phyloP scores from a whole-genome alignment of 2,329 filamentous ascomycete species.

The Penicillium sclerotiorum region DNA sequence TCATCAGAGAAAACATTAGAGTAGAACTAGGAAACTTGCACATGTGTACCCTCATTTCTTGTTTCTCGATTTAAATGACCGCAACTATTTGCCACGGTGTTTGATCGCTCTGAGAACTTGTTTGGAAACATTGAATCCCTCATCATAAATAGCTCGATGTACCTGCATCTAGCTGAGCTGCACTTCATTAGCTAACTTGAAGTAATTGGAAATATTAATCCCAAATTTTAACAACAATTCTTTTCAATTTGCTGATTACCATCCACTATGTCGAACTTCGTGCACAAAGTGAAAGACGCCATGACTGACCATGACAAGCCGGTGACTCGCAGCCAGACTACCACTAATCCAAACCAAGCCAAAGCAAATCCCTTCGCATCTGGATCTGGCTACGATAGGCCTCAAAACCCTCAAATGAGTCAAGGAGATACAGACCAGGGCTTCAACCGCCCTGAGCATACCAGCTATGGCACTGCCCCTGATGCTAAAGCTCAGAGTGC shows the following conservation, averaged over 20 bases:
- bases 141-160: not conserved
- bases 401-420: constrained; percentile 2
- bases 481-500: not conserved
- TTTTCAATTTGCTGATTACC: not conserved
- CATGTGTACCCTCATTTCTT: not conserved
- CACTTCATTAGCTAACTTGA: not conserved
- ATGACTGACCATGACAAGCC: constrained; percentile 8
- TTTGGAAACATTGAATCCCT: not conserved
- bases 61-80: not conserved
- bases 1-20: not conserved
- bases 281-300: constrained; percentile 22
- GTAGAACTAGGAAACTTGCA: not conserved
- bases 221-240: not conserved
- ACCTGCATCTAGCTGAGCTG: not conserved
- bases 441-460: constrained; percentile 1
- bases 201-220: not conserved
- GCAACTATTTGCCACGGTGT: not conserved
- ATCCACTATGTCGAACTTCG: constrained; percentile 16
- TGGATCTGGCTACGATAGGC: not conserved
- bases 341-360: not conserved
- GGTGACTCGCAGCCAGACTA: not conserved
- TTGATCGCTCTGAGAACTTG: not conserved
- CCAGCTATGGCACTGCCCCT: not conserved
- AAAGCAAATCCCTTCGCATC: constrained; percentile 2
- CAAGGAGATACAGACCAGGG: not conserved